Evolutionary conservation across 106 monocot genomes (phyloP), one percentile per base, ranked within the genome.

Genomic region (Amphibolis antarctica): DNA sequence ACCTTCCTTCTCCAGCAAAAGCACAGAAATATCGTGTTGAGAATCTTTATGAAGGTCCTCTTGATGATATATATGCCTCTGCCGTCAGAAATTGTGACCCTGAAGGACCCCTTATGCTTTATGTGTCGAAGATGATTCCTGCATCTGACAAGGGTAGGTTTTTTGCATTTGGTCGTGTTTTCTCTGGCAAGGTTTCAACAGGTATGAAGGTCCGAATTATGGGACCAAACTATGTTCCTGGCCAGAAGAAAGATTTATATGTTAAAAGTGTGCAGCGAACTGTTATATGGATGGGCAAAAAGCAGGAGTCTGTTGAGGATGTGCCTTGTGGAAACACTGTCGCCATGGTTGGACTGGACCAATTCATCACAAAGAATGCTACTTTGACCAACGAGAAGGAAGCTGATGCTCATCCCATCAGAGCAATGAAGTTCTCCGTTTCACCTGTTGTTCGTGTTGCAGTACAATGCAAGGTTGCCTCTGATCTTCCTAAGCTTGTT

Each of bases 281-380:
- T 65, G 79, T 79, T 22, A 79, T 79, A 17, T 79, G 79, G 79
- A 79, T 79, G 79, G 79, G 79, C 14, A 79, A 79, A 74, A 79
- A 19, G 54, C 79, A 79, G 28, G 79, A 79, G 42, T 79, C 79
- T 9, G 79, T 79, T 0, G 79, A 79, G 46, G 79, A 79, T 62
- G 79, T 79, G n/a, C 79, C 79, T 28, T 79, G 79, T 73, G 79
- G 79, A 20, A 79, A 79, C 59, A 79, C 79, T 19, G 79, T 79
- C 0, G 79, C 79, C n/a, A 53, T 79, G 79, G 79, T 79, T 45
- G 79, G 79, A 24, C 45, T 79, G n/a, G 79, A 79, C 65, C 79
- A 79, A 17, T 79, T 66, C 59, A 79, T 79, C 53, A 79, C 79
- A 10, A 79, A 79, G 45, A 79, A 79, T 69, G 79, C 79, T 12